Evolutionary conservation across 148 eudicot genomes (phyloP).

Genomic region (Polygonum aviculare): DNA sequence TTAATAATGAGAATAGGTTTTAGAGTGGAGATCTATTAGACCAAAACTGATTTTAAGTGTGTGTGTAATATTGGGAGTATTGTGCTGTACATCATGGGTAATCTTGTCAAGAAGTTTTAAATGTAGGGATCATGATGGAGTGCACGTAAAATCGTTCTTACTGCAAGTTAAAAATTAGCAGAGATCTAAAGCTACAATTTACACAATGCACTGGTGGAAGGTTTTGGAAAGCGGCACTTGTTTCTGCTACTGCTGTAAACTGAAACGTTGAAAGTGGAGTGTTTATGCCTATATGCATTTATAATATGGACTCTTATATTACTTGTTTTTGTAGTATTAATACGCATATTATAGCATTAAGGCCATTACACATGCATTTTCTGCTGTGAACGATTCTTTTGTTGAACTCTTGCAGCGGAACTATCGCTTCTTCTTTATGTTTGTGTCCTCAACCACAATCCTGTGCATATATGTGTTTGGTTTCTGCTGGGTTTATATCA

Average conservation of each 20-base stretch:
- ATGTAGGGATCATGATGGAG: neutral
- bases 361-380: neutral
- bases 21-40: neutral
- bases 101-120: neutral
- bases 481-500: slow-evolving; percentile 95
- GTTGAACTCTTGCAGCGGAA: slow-evolving; percentile 59
- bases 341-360: neutral
- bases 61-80: neutral
- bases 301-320: neutral
- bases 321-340: neutral
- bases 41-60: neutral
- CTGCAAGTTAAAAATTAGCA: neutral
- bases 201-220: neutral
- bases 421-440: slow-evolving; percentile 98
- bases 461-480: slow-evolving; percentile 78
- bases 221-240: neutral
- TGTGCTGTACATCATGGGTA: neutral
- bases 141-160: neutral
- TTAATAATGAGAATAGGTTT: neutral
- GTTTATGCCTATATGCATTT: neutral
- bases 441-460: slow-evolving; percentile 79
- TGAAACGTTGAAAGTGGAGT: neutral
- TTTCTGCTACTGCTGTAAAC: neutral
- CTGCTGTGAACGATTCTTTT: neutral
- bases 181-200: neutral